Base-by-base conservation (phyloP, 2,329 filamentous ascomycete genomes). In the Ustulina deusta region DNA sequence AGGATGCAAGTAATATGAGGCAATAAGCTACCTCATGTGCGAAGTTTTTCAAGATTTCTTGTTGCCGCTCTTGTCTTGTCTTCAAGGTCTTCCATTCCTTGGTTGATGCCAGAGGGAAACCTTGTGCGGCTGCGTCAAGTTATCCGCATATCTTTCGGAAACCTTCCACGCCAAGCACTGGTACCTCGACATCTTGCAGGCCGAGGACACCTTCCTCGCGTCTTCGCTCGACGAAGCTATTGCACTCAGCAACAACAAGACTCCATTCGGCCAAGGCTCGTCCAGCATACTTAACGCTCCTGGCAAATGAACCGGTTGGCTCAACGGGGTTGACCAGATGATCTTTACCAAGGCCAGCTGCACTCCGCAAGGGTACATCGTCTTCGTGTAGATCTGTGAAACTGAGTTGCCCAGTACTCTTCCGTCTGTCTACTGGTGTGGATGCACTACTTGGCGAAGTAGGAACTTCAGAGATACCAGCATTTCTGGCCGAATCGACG, bases 261-360 rank as follows among this genome's bases (percentile, higher is more conserved):
- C 85, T 84, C 93, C 93, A 96, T 78, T 96, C 93, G 0, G 92
- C 92, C 51, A 96, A 83, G 0, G 93, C 90, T 22, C 91, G 85
- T 1, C 93, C 93, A 2, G 87, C 83, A 77, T 95, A 91, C 56
- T 87, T 87, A 9, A 84, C 81, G 29, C 83, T 84, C 52, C 80
- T 79, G 15, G 79, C 78, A 61, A 80, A 84, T 1, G 81, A 71
- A 5, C 85, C 85, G 1, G 73, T 76, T 0, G 87, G 87, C 70
- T 84, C 81, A 38, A 81, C 71, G 0, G 86, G 82, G 38, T 79
- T 78, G n/a, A 82, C 78, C 20, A 81, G 71, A n/a, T 77, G 68
- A 66, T 82, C 77, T 17, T 75, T 73, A 48, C 27, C 74, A 51
- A 72, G 76, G n/a, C 65, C 66, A 15, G 62, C 32, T 44, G 70